Percentiles rank a stretch among this genome's conserved stretches.
Conservation (phyloP, 257 asterid species). For the Lithospermum erythrorhizon region DNA sequence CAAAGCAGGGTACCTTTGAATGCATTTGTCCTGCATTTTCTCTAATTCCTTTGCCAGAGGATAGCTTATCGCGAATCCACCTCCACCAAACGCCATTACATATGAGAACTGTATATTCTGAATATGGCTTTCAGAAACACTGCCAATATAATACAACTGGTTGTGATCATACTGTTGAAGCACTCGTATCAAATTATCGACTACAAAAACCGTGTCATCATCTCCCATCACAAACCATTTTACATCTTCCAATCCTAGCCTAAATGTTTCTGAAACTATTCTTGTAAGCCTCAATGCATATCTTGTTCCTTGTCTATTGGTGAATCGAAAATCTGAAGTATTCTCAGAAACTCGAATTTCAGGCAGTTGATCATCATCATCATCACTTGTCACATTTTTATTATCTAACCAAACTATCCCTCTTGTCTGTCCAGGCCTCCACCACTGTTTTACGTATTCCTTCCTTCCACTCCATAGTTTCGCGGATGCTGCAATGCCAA, state of each 20-base stretch:
- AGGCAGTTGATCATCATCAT: slow-evolving; percentile 33
- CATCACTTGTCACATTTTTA: not conserved
- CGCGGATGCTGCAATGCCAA: slow-evolving; percentile 60
- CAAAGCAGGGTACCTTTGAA: slow-evolving; percentile 59
- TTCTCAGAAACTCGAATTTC: slow-evolving; percentile 41
- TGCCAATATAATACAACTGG: slow-evolving; percentile 61
- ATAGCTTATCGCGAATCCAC: slow-evolving; percentile 81
- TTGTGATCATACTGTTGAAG: slow-evolving; percentile 59
- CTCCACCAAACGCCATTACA: slow-evolving; percentile 84
- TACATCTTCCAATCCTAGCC: slow-evolving; percentile 48
- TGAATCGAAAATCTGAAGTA: slow-evolving; percentile 42
- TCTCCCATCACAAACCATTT: slow-evolving; percentile 93
- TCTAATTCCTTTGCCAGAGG: slow-evolving; percentile 68
- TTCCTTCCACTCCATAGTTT: slow-evolving; percentile 55
- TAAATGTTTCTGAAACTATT: slow-evolving; percentile 64
- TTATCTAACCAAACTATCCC: slow-evolving; percentile 72
- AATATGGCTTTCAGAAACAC: slow-evolving; percentile 67
- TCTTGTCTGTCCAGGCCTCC: slow-evolving; percentile 50
- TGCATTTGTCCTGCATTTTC: slow-evolving; percentile 72
- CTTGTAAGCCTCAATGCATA: slow-evolving; percentile 69
- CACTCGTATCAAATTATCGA: slow-evolving; percentile 58
- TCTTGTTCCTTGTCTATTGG: slow-evolving; percentile 47
- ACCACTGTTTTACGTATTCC: slow-evolving; percentile 64
- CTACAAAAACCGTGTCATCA: slow-evolving; percentile 70
- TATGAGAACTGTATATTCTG: slow-evolving; percentile 72